Evolutionary conservation across 2,329 filamentous ascomycete genomes (phyloP).

Genomic region (Botrytis fabae): DNA sequence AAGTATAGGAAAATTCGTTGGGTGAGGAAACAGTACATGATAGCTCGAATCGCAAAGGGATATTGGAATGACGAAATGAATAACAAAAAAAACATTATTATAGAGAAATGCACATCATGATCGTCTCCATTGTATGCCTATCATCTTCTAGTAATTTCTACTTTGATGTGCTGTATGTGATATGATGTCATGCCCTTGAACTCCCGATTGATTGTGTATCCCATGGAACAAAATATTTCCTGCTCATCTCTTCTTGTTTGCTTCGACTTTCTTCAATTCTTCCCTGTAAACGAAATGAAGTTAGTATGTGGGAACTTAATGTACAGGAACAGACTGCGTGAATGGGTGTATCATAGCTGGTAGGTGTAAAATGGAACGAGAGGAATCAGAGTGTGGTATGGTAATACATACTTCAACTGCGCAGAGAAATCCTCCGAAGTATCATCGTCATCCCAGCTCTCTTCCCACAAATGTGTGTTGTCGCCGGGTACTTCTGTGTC

Average conservation of each 20-base stretch:
- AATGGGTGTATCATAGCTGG: not conserved
- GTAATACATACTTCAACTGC: constrained; percentile 76
- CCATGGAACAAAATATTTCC: not conserved
- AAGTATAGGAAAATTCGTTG: constrained; percentile 35
- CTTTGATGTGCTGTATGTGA: constrained; percentile 10
- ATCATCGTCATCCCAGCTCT: constrained; percentile 99
- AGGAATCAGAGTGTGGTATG: not conserved
- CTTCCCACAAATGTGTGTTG: constrained; percentile 91
- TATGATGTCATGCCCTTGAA: constrained; percentile 16
- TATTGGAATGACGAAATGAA: constrained; percentile 26
- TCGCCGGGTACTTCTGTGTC: constrained; percentile 80
- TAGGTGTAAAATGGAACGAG: not conserved
- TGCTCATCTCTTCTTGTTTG: constrained; percentile 63
- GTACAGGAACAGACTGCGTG: not conserved
- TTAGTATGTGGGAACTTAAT: not conserved
- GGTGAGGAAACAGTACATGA: constrained; percentile 23
- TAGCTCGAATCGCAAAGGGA: constrained; percentile 37
- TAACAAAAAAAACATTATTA: constrained; percentile 14
- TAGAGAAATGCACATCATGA: constrained; percentile 12
- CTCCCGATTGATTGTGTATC: constrained; percentile 7
- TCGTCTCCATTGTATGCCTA: constrained; percentile 5
- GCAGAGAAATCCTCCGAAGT: constrained; percentile 94
- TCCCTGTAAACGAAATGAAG: constrained; percentile 55
- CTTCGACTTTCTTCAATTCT: constrained; percentile 92
- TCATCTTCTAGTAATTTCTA: constrained; percentile 14